Conservation (phyloP, 1,139 yeast genomes). For the Scheffersomyces parashehatae region DNA sequence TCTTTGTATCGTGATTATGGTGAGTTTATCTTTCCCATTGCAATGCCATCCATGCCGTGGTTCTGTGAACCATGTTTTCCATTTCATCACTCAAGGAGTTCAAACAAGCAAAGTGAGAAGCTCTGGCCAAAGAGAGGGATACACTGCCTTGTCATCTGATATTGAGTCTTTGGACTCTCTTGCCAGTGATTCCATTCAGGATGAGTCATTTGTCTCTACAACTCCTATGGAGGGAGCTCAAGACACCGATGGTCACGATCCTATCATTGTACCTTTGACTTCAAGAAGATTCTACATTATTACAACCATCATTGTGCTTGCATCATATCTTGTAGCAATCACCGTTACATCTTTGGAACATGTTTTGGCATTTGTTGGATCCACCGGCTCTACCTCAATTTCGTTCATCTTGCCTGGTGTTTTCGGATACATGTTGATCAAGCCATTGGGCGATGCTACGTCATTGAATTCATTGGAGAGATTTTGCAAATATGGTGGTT, state of each 20-base stretch:
- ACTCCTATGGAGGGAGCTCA: slow-evolving; percentile 54
- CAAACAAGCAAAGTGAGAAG: slow-evolving; percentile 9
- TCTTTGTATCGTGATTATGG: slow-evolving; percentile 68
- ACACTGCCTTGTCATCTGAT: slow-evolving; percentile 15
- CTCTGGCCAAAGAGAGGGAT: slow-evolving; percentile 10
- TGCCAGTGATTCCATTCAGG: slow-evolving; percentile 20
- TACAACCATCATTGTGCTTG: slow-evolving; percentile 61
- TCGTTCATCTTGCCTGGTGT: slow-evolving; percentile 92
- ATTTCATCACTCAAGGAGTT: slow-evolving; percentile 42
- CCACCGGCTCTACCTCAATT: slow-evolving; percentile 92
- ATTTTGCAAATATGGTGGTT: slow-evolving; percentile 57
- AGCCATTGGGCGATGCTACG: slow-evolving; percentile 39
- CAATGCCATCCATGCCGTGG: slow-evolving; percentile 82
- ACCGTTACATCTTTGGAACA: slow-evolving; percentile 77
- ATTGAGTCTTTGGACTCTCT: slow-evolving; percentile 17
- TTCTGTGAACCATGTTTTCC: slow-evolving; percentile 67
- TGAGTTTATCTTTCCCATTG: slow-evolving; percentile 67
- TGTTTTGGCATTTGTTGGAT: slow-evolving; percentile 89
- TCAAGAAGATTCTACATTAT: slow-evolving; percentile 57
- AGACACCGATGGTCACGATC: slow-evolving; percentile 51
- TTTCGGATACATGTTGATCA: slow-evolving; percentile 73
- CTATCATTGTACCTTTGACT: slow-evolving; percentile 54
- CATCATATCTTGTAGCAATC: slow-evolving; percentile 74
- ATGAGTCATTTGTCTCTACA: slow-evolving; percentile 44
- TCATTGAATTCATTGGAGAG: slow-evolving; percentile 39